Evolutionary conservation across 192 early-diverging fungal genomes (phyloP).

Genomic region (Lunasporangiospora selenospora): DNA sequence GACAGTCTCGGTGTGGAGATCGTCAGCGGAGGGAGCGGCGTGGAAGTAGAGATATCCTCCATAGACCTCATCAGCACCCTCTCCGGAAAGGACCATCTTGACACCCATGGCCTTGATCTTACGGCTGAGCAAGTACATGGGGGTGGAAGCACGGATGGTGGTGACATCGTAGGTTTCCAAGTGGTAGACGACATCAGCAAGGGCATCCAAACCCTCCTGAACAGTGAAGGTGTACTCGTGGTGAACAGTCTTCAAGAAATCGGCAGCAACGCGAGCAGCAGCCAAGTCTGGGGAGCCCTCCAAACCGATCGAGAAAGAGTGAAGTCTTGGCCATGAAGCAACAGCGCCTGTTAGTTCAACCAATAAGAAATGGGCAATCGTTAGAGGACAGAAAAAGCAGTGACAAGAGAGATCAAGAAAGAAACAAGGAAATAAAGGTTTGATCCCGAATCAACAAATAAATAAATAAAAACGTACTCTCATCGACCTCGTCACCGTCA

Average conservation of each 20-base stretch:
- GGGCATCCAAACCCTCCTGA: slow-evolving; percentile 95
- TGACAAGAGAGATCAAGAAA: too few species aligned
- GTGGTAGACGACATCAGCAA: slow-evolving; percentile 95
- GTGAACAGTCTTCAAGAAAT: slow-evolving; percentile 91
- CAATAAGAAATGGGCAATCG: neutral
- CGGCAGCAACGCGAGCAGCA: slow-evolving; percentile 89
- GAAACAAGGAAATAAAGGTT: slow-evolving; percentile 8
- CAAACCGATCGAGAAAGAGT: slow-evolving; percentile 98
- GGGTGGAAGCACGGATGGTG: slow-evolving; percentile 97
- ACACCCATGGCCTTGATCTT: slow-evolving; percentile 99
- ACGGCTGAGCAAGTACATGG: slow-evolving; percentile 97
- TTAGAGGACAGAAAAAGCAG: too few species aligned
- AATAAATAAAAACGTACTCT: slow-evolving; percentile 35
- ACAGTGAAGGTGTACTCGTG: slow-evolving; percentile 97
- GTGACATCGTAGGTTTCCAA: slow-evolving; percentile 99
- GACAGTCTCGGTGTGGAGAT: slow-evolving; percentile 92
- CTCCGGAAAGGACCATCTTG: slow-evolving; percentile 99
- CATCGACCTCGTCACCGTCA: slow-evolving; percentile 72
- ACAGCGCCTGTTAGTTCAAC: slow-evolving; percentile 55
- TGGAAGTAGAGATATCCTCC: slow-evolving; percentile 99
- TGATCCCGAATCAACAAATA: slow-evolving; percentile 4
- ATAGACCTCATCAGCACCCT: slow-evolving; percentile 97
- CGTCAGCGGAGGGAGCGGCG: slow-evolving; percentile 79
- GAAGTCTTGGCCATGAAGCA: slow-evolving; percentile 84
- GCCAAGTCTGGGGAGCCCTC: slow-evolving; percentile 92